A percentile compares a stretch with the other conserved stretches of the same genome.
Evolutionary conservation across 2,329 filamentous ascomycete species (phyloP).

Genomic region (Delphinella strobiligena): DNA sequence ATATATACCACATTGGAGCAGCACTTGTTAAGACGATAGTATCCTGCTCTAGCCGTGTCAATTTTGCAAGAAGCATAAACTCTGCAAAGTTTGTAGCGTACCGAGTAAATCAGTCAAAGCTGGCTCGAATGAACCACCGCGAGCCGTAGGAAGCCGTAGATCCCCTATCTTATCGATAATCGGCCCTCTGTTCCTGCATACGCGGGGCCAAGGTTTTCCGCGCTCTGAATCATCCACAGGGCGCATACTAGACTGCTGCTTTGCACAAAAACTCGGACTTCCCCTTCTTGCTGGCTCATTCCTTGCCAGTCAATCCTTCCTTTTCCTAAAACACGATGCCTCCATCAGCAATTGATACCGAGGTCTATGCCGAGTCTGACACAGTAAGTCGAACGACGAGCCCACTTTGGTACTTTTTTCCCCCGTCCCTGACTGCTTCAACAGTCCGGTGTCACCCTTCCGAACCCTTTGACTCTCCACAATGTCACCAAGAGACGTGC

Average conservation of each 20-base stretch:
- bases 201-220: background rate
- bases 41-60: too few species aligned
- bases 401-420: too few species aligned
- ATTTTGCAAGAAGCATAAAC: too few species aligned
- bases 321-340: background rate
- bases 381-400: constrained; percentile 1
- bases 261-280: too few species aligned
- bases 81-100: too few species aligned
- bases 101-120: background rate
- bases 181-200: background rate
- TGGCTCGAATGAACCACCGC: background rate
- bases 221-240: background rate
- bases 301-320: background rate
- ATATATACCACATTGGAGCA: too few species aligned
- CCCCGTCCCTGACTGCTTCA: background rate
- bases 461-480: constrained; percentile 48
- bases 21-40: too few species aligned
- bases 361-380: constrained; percentile 5
- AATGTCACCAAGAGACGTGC: constrained; percentile 56
- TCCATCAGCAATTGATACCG: constrained; percentile 6
- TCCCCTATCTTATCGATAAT: background rate
- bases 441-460: constrained; percentile 27
- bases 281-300: background rate
- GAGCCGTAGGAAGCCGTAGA: background rate
- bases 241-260: too few species aligned